Base-by-base conservation (phyloP, 2,329 filamentous ascomycete species). In the Aspergillus latus region DNA sequence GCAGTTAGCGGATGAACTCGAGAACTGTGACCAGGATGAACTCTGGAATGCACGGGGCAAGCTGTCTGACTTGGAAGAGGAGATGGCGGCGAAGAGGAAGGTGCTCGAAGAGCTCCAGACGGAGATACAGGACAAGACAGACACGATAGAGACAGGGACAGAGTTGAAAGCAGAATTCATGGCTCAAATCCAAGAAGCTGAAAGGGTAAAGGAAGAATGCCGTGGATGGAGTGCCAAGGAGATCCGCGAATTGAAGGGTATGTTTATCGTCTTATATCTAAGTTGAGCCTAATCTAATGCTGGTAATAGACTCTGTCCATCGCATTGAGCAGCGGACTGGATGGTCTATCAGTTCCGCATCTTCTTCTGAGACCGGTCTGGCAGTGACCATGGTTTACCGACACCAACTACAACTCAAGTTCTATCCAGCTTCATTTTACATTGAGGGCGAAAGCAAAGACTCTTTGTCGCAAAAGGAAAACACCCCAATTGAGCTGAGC, bases 181-280 rank as follows among this genome's bases (percentile, higher is more conserved):
- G 30, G 81, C 84, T 29, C 89, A 94, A 47, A 97, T 96, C 56
- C 82, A 85, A 57, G 87, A 91, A 66, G 90, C 92, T 0, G 92
- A 97, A 71, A 87, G 86, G 61, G 80, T 95, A 28, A 84, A 89
- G 59, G 92, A 97, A 70, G 89, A 96, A 66, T 96, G 89, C 70
- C 86, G 92, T 52, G 92, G 93, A 39, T 97, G 92, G 88, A 93
- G 88, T 55, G 84, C 87, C 51, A 86, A 82, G 29, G 94, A 97
- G 74, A 90, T 97, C 61, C 83, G 83, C 61, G 78, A 79, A 39
- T 79, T 96, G n/a, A 92, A 92, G 82, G 83, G 89, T 90, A 80
- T 69, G 78, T 67, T 21, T 43, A 9, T 48, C 10, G 36, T 15
- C 9, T n/a, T 32, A 7, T 44, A 29, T 15, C 21, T 11, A 10